Evolutionary conservation across 2,329 filamentous ascomycete species (phyloP).

Genomic region (Aspergillus vadensis): DNA sequence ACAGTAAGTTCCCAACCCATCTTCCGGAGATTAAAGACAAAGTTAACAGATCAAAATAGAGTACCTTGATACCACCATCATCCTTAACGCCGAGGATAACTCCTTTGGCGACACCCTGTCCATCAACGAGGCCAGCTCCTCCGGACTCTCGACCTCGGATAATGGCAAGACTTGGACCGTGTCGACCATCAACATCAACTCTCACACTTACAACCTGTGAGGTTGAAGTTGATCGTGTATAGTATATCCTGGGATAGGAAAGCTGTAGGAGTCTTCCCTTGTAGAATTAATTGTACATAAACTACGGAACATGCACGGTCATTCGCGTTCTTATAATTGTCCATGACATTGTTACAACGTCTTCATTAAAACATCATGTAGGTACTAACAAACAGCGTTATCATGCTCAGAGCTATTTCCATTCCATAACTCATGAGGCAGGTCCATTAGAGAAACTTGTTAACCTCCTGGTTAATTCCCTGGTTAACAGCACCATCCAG

Average conservation of each 20-base stretch:
- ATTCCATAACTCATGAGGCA: background rate
- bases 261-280: too few species aligned
- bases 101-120: constrained; percentile 31
- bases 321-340: too few species aligned
- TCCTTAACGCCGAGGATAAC: constrained; percentile 30
- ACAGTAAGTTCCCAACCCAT: constrained; percentile 27
- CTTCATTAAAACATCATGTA: too few species aligned
- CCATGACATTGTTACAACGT: too few species aligned
- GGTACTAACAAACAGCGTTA: too few species aligned
- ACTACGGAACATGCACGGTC: too few species aligned
- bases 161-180: constrained; percentile 32
- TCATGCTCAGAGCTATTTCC: background rate
- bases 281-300: too few species aligned
- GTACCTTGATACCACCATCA: constrained; percentile 33
- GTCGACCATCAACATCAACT: constrained; percentile 30
- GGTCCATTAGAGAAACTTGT: background rate
- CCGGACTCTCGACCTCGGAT: constrained; percentile 29
- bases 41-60: constrained; percentile 19
- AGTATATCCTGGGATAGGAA: background rate
- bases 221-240: background rate
- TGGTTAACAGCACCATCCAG: background rate
- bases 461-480: background rate
- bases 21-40: background rate
- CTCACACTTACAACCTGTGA: constrained; percentile 27
- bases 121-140: constrained; percentile 30